phyloP scores from a whole-genome alignment of 1,284 basidiomycete genomes.

The Schizopora paradoxa region DNA sequence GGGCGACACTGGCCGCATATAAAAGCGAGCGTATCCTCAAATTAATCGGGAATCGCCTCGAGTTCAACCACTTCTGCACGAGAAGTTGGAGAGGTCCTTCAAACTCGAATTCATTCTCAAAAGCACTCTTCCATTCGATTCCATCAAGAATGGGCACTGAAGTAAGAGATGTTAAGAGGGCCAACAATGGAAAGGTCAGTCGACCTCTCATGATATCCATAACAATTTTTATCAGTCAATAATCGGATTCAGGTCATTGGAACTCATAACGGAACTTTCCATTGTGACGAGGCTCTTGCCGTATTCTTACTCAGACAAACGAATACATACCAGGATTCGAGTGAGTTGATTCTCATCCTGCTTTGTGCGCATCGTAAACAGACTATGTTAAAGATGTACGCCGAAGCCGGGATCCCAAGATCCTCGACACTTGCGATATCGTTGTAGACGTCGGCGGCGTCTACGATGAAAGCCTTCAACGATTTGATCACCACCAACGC shows the following conservation, averaged over 20 bases:
- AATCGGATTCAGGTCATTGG: constrained; percentile 59
- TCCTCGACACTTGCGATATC: constrained; percentile 84
- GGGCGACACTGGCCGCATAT: too few species aligned
- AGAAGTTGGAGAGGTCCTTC: too few species aligned
- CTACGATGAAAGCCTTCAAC: constrained; percentile 74
- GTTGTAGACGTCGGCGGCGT: constrained; percentile 98
- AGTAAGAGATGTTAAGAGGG: constrained; percentile 6
- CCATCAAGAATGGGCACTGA: background rate
- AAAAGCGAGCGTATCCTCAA: too few species aligned
- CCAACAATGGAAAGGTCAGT: constrained; percentile 6
- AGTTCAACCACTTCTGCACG: too few species aligned
- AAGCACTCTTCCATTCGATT: background rate
- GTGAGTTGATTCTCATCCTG: constrained; percentile 34
- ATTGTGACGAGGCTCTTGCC: constrained; percentile 93
- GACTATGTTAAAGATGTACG: constrained; percentile 51
- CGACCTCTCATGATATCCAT: background rate
- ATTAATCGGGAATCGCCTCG: too few species aligned
- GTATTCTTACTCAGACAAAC: constrained; percentile 89
- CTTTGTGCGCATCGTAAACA: background rate
- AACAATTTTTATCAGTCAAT: background rate
- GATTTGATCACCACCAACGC: constrained; percentile 96
- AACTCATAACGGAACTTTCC: constrained; percentile 94
- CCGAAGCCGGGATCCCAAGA: constrained; percentile 74
- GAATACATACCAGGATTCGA: constrained; percentile 66
- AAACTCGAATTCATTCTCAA: constrained; percentile 1